Evolutionary conservation across 106 monocot genomes (phyloP).

Genomic region (Amphibolis antarctica): DNA sequence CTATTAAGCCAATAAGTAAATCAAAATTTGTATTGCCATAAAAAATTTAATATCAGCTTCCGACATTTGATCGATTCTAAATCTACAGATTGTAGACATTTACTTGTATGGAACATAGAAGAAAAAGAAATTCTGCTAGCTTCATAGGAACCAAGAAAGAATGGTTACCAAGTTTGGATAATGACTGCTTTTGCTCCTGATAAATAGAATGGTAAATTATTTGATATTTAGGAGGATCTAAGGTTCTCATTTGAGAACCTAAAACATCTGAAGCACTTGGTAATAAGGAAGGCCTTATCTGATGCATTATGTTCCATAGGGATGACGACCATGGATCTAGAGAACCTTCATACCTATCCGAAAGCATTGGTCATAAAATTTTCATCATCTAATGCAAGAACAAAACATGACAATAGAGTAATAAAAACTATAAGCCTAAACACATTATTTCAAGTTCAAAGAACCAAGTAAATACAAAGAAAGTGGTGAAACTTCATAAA

Average conservation of each 20-base stretch:
- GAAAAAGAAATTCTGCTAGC: not conserved
- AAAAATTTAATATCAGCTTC: too few relatives aligned
- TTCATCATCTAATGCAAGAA: not conserved
- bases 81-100: too few relatives aligned
- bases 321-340: slow-evolving; percentile 79
- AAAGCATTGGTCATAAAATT: not conserved
- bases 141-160: not conserved
- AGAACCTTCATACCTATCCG: slow-evolving; percentile 65
- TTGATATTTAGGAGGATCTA: slow-evolving; percentile 52
- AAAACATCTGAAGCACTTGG: slow-evolving; percentile 50
- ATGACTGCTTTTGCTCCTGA: slow-evolving; percentile 5
- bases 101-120: too few relatives aligned
- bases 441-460: too few relatives aligned
- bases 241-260: slow-evolving; percentile 29
- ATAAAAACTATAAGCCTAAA: too few relatives aligned
- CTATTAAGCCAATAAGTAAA: too few relatives aligned
- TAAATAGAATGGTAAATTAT: slow-evolving; percentile 34
- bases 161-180: slow-evolving; percentile 24
- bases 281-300: slow-evolving; percentile 35
- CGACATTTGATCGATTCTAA: too few relatives aligned
- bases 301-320: slow-evolving; percentile 52
- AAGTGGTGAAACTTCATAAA: too few relatives aligned
- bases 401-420: not conserved
- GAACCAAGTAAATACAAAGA: too few relatives aligned
- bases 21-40: too few relatives aligned